Percentiles rank a stretch among this genome's conserved stretches.
These are phyloP conservation scores for Przewalskia tangutica DNA, from an alignment of 257 asterid genomes.

Conservation along the genomic window DNA sequence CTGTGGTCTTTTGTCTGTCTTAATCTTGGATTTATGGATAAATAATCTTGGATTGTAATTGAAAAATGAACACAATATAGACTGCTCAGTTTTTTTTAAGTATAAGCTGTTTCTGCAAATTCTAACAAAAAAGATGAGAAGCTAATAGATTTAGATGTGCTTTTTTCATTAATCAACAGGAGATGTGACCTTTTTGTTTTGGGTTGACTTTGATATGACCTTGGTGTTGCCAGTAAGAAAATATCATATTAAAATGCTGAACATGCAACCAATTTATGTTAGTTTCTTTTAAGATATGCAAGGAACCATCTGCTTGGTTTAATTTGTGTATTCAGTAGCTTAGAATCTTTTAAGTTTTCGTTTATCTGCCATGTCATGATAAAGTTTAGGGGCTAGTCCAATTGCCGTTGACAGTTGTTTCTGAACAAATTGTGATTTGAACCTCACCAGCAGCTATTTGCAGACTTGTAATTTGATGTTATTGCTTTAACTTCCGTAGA, in stretches of 20 bases:
- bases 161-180: not conserved
- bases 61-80: not conserved
- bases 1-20: not conserved
- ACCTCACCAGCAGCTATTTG: not conserved
- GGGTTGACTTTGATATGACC: not conserved
- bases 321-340: not conserved
- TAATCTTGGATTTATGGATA: not conserved
- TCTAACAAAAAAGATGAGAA: not conserved
- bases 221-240: not conserved
- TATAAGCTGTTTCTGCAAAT: not conserved
- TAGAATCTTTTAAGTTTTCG: not conserved
- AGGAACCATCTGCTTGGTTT: not conserved
- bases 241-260: not conserved
- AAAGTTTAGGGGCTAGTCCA: not conserved
- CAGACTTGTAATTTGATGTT: not conserved
- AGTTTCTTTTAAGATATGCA: not conserved
- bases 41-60: not conserved
- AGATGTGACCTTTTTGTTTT: not conserved
- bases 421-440: not conserved
- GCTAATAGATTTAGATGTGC: not conserved
- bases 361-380: not conserved
- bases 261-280: not conserved
- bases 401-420: not conserved
- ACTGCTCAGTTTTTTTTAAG: not conserved
- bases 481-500: not conserved